These are phyloP conservation scores for Lachancea thermotolerans DNA, from an alignment of 805 yeast genomes.

Conservation along the genomic window DNA sequence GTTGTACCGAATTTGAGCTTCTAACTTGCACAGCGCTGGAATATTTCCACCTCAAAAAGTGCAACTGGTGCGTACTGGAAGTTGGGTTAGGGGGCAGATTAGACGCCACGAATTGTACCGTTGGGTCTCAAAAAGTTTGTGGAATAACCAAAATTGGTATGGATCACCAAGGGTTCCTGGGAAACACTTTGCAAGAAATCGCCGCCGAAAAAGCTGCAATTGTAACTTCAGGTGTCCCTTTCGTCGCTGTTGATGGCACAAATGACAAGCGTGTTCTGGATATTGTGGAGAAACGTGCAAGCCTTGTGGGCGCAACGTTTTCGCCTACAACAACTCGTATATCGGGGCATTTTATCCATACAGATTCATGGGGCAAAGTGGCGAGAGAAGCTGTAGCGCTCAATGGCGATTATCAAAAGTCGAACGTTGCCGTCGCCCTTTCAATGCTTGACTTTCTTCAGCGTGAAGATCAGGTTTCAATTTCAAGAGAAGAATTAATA, in stretches of 20 bases:
- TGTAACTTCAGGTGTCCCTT: constrained; percentile 43
- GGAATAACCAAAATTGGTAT: constrained; percentile 81
- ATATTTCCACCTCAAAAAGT: constrained; percentile 52
- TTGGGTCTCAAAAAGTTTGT: constrained; percentile 44
- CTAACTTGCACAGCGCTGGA: constrained; percentile 81
- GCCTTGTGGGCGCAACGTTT: constrained; percentile 25
- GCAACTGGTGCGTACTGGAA: constrained; percentile 78
- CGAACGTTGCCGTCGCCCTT: constrained; percentile 64
- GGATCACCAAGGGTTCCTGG: constrained; percentile 78
- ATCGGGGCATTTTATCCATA: constrained; percentile 11
- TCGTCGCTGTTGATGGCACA: constrained; percentile 63
- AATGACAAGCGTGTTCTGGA: constrained; percentile 47
- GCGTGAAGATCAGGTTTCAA: constrained; percentile 16
- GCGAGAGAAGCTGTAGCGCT: constrained; percentile 44
- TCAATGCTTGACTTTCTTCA: constrained; percentile 40
- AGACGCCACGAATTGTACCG: constrained; percentile 81
- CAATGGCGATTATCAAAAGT: constrained; percentile 64
- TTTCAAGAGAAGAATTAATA: constrained; percentile 34
- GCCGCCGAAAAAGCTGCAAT: constrained; percentile 86
- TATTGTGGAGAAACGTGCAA: constrained; percentile 38
- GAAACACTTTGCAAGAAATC: constrained; percentile 55
- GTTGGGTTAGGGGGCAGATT: constrained; percentile 89
- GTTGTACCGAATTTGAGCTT: constrained; percentile 84
- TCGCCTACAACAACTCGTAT: constrained; percentile 16
- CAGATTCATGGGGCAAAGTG: constrained; percentile 29